These are phyloP conservation scores for Lantana camara DNA, from an alignment of 257 asterid genomes.

Conservation along the genomic window DNA sequence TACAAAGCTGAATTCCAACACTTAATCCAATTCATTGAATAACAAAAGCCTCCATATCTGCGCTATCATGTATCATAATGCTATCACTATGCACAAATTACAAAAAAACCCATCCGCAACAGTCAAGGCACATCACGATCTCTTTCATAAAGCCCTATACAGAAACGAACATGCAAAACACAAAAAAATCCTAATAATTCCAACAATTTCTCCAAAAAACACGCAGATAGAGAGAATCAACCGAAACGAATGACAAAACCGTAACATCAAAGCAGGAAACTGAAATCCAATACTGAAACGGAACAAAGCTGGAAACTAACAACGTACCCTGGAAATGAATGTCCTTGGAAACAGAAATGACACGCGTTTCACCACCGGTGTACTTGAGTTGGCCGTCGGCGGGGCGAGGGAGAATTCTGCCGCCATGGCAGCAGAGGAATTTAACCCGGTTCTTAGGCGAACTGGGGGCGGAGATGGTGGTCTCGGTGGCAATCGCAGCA, in stretches of 20 bases:
- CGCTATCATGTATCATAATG: neutral
- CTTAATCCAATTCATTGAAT: neutral
- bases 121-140: neutral
- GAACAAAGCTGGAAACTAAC: no score
- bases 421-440: conserved; percentile 86
- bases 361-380: conserved; percentile 92
- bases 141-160: neutral
- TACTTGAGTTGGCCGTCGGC: conserved; percentile 75
- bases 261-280: neutral
- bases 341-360: conserved; percentile 60
- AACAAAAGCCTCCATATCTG: neutral
- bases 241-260: neutral
- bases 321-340: conserved; percentile 59
- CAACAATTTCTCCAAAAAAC: neutral
- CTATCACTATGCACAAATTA: neutral
- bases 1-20: neutral
- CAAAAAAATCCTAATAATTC: neutral
- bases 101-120: neutral
- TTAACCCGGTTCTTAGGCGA: conserved; percentile 62
- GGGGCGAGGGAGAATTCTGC: conserved; percentile 80
- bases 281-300: no score
- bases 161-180: neutral
- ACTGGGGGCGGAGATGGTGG: conserved; percentile 40
- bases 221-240: neutral
- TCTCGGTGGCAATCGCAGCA: conserved; percentile 22